Base-by-base conservation (phyloP, 306 rosid species). In the Leucaena leucocephala region DNA sequence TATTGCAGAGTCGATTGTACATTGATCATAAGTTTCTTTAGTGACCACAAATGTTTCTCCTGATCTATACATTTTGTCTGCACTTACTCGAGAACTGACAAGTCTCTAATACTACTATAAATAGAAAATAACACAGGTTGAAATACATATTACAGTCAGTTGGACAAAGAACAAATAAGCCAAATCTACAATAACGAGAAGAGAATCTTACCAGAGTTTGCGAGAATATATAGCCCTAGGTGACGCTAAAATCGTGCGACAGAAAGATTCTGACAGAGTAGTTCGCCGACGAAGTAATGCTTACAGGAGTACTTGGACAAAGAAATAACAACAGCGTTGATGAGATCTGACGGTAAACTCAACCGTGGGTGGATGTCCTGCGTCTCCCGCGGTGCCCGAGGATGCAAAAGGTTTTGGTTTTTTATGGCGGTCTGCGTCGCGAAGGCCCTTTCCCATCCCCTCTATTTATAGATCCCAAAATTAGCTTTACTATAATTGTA, bases 381-480 rank as follows among this genome's bases (percentile, higher is more conserved):
- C 9, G 58, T 52, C 21, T 2, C 58, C 58, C 58, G 2, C 58
- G 58, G 58, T 16, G 22, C 17, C 17, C 8, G 21, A 16, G 58
- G 19, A 50, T 16, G 58, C 58, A 0, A 50, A 5, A 50, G 57
- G 8, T 4, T 4, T 5, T 50, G 58, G 21, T 1, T 1, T 6
- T 6, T 58, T 69, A 57, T 40, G 15, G 65, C 6, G 67, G 6
- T 54, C 7, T 4, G n/a, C 3, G 7, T 15, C 13, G 71, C 11
- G 11, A 40, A 55, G 48, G 14, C 14, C 7, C 27, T 15, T 14
- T 0, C 5, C 71, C 71, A 17, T 14, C 15, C 4, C 48, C 43
- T 4, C 11, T 11, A 42, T 71, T 66, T 77, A 11, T 80, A 72
- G 27, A 19, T 67, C 62, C 80, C 84, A 35, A 46, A n/a, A 45